Conservation (phyloP, 78 protist genomes). For the Dictyostelium capitatum region DNA sequence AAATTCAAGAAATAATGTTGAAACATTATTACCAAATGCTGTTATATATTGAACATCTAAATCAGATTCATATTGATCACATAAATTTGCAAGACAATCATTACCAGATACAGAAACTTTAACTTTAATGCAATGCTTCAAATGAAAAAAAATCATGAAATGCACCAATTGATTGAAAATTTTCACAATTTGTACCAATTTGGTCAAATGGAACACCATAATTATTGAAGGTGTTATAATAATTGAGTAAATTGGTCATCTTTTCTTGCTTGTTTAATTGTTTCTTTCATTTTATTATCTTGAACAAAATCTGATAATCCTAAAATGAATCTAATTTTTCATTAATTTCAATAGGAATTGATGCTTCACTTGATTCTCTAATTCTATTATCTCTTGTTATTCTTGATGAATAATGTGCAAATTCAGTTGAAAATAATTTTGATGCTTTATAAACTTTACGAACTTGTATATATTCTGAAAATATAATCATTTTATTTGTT, state of each 20-base stretch:
- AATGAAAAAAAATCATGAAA: too few species aligned
- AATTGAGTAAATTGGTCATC: not conserved
- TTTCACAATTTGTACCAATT: too few species aligned
- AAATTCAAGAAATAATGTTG: too few species aligned
- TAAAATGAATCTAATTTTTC: conserved; percentile 57
- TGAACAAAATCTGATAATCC: conserved; percentile 72
- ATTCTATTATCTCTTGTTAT: not conserved
- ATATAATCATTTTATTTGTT: not conserved
- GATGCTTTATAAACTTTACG: not conserved
- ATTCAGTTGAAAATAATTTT: conserved; percentile 16
- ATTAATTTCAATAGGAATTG: conserved; percentile 12
- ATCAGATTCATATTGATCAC: too few species aligned
- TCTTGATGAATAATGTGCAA: not conserved
- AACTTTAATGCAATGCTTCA: too few species aligned
- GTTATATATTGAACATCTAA: too few species aligned
- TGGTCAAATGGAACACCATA: too few species aligned
- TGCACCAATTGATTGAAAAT: too few species aligned
- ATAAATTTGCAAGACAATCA: too few species aligned
- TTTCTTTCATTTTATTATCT: not conserved
- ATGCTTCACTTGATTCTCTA: conserved; percentile 26
- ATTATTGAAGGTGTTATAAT: too few species aligned
- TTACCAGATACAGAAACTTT: too few species aligned
- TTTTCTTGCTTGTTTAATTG: not conserved
- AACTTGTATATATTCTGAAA: conserved; percentile 38
- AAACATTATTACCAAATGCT: too few species aligned